phyloP scores from a whole-genome alignment of 495 filamentous ascomycete species.

The Annulohypoxylon stygium region DNA sequence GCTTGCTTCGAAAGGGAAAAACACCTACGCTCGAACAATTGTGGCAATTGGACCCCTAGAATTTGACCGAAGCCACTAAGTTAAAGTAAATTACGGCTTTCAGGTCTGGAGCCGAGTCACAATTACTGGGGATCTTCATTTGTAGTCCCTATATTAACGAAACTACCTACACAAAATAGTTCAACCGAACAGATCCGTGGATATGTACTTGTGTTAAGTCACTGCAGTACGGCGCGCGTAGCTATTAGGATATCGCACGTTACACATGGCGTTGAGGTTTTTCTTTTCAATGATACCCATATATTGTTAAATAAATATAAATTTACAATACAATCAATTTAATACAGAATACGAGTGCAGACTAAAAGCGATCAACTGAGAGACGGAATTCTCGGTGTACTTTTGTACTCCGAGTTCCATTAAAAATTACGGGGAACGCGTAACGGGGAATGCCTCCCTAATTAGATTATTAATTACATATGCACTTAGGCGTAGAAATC shows the following conservation, averaged over 20 bases:
- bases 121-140: not conserved
- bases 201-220: not conserved
- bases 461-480: not conserved
- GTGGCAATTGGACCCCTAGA: not conserved
- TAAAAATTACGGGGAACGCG: not conserved
- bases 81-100: not conserved
- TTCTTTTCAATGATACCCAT: constrained; percentile 13
- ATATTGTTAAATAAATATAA: constrained; percentile 1
- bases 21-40: not conserved
- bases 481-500: not conserved
- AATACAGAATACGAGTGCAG: not conserved
- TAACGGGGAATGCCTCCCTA: not conserved
- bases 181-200: not conserved
- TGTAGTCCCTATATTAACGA: not conserved
- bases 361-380: not conserved
- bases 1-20: constrained; percentile 2
- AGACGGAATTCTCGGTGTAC: constrained; percentile 2
- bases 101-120: not conserved
- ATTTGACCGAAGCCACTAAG: not conserved
- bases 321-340: constrained; percentile 1
- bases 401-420: not conserved
- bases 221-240: not conserved
- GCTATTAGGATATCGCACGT: not conserved
- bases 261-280: not conserved
- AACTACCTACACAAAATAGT: not conserved